Base-by-base conservation (phyloP, 306 rosid genomes). In the Inga oerstediana region DNA sequence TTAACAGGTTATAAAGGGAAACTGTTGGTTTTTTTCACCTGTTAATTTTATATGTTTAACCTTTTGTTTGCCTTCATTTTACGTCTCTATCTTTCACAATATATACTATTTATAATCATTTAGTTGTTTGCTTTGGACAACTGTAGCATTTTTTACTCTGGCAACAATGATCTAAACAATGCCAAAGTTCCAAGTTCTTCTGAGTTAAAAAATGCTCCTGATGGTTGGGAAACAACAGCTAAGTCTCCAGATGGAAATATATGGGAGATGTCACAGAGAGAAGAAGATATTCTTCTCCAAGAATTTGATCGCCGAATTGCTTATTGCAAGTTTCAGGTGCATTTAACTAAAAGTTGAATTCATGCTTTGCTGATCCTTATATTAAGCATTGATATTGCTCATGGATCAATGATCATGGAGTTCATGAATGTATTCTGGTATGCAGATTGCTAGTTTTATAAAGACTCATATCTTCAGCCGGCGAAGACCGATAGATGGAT, bases 231-330 rank as follows among this genome's bases (percentile, higher is more conserved):
- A 83, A 92, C 99, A n/a, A 83, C 90, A 39, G 80, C 93, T 8
- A 96, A 92, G 85, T 72, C 87, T 68, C 87, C 83, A 43, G 97
- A 94, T 75, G 98, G 94, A 74, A 96, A 89, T 79, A 64, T 96
- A 41, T 96, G 99, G 99, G 97, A 92, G 87, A 96, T 96, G 98
- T 89, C 99, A 12, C 98, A 96, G 81, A 92, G 97, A 79, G 98
- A 96, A 86, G 99, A 96, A 86, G 99, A 96, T 66, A 87, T 94
- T 51, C 97, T 96, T 65, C 95, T 94, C 76, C 99, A 94, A 80
- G 99, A 96, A 87, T 96, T 92, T 74, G 99, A 96, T 67, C 94
- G 99, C 5, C 89, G 99, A 10, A 90, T 92, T 86, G 97, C 99
- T 1, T 96, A 91, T 84, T 91, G 92, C 87, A 96, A 96, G 84